Conservation (phyloP, 192 early-diverging fungal genomes). For the Backusella westeae region DNA sequence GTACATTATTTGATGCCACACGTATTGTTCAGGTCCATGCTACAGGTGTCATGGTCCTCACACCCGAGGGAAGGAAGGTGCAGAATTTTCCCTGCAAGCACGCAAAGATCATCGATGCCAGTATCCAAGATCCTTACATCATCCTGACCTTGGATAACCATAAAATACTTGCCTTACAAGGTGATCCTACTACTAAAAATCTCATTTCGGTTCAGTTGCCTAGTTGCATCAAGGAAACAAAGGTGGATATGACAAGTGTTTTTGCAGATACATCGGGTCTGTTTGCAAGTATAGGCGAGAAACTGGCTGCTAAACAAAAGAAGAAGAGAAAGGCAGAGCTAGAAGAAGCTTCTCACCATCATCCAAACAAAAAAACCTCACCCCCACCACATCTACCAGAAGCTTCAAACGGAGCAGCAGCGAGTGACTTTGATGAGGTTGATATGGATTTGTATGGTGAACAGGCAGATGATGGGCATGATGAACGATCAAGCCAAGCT, state of each 20-base stretch:
- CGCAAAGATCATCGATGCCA: conserved; percentile 61
- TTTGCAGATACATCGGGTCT: conserved; percentile 48
- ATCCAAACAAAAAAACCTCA: neutral
- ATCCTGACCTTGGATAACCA: conserved; percentile 68
- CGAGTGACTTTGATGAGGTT: conserved; percentile 46
- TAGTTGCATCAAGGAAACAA: conserved; percentile 37
- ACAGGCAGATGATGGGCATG: neutral
- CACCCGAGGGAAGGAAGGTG: conserved; percentile 56
- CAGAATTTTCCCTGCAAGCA: conserved; percentile 53
- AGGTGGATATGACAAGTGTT: conserved; percentile 40
- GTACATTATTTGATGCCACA: conserved; percentile 65
- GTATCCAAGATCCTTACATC: conserved; percentile 81
- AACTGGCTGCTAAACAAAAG: neutral
- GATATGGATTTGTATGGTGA: conserved; percentile 47
- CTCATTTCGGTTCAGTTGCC: conserved; percentile 38
- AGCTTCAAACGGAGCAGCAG: neutral
- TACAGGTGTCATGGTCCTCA: conserved; percentile 69
- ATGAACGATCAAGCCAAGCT: neutral
- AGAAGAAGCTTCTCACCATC: neutral
- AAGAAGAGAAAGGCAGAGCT: conserved; percentile 11
- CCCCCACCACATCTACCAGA: neutral
- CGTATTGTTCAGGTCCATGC: conserved; percentile 83
- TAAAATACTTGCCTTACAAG: conserved; percentile 56
- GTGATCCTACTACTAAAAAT: conserved; percentile 50
- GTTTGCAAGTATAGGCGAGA: conserved; percentile 20